Evolutionary conservation across 2,329 filamentous ascomycete genomes (phyloP), one percentile per base, ranked within the genome.

Genomic region (Verticillium isaacii): DNA sequence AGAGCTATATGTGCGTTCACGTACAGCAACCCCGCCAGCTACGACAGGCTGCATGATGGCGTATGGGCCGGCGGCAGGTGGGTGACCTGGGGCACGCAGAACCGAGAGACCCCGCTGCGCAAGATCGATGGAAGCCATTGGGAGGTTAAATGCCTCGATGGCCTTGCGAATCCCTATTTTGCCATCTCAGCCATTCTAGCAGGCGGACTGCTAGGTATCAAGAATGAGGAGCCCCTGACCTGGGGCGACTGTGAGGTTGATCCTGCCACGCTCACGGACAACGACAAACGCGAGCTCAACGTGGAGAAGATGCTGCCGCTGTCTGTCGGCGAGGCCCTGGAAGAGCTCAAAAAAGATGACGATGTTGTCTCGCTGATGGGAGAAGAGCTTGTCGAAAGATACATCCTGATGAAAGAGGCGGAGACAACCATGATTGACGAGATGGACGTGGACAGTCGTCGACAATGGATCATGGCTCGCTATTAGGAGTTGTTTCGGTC

Each of bases 51-150:
- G 12, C 74, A 77, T 1, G 87, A 92, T 60, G 84, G 90, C n/a
- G 79, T 78, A 62, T 95, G 91, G 91, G 84, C 90, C 0, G 90
- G 90, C n/a, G 90, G 90, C 0, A 84, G 87, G 8, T 93, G 89
- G 87, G 84, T 93, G 0, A 78, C 88, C 0, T 96, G 91, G 91
- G 92, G 92, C 14, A 90, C 86, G 5, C 88, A 95, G 74, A 95
- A 95, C 72, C 86, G 90, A 19, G 90, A 94, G 76, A 81, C 86
- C 5, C 89, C 91, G 0, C 78, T 96, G 11, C 84, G 91, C 14
- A 88, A 89, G 71, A 83, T 92, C 57, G 77, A 78, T 3, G 77
- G 73, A 2, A 86, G 85, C 23, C 88, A 92, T 69, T 96, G 91
- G 89, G 92, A 96, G 74, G 68, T 96, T 25, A 89, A 92, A 69